Base-by-base conservation (phyloP, 495 filamentous ascomycete species). In the Baudoinia panamericana region DNA sequence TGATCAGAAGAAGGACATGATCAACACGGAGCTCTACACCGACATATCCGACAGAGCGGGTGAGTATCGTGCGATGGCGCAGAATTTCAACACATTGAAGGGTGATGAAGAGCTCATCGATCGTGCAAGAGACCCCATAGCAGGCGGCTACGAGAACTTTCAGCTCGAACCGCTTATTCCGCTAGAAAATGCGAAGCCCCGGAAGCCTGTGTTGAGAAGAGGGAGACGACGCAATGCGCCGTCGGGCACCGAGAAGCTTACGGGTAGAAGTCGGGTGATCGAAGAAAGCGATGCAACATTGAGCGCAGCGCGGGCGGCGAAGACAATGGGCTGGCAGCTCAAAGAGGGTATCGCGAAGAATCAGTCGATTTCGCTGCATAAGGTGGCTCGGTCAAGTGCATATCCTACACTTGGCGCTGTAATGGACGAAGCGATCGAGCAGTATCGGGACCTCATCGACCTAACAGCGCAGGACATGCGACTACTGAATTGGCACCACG, bases 401-500 rank as follows among this genome's bases (percentile, higher is more conserved):
- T 56, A 68, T 45, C 83, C 86, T 26, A 90, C 82, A 0, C 66
- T 97, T 9, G 90, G 90, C 0, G 80, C 80, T 21, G 80, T 86
- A 2, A 84, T 93, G 70, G 84, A 97, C 50, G 80, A 83, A 39
- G 84, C 85, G 13, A 75, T 95, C 37, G 69, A 69, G 16, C 86
- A 96, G 53, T 97, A 94, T 59, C 78, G 81, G 45, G 70, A 70
- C 28, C 70, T 96, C 40, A 69, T 95, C 15, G 78, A 90, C 31
- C 63, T 99, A 20, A 83, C 75, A 0, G 73, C 85, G 0, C 81
- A 82, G 53, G 90, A 95, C 50, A 76, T 93, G 62, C 71, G 90
- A 32, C 67, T 96, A 23, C 69, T 95, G 50, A 99, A 96, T 54
- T 99, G 90, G 90, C 92, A 99, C 62, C 78, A 94, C 57, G 90